Base-by-base conservation (phyloP, 768 basidiomycete genomes). In the Lactarius hengduanensis region DNA sequence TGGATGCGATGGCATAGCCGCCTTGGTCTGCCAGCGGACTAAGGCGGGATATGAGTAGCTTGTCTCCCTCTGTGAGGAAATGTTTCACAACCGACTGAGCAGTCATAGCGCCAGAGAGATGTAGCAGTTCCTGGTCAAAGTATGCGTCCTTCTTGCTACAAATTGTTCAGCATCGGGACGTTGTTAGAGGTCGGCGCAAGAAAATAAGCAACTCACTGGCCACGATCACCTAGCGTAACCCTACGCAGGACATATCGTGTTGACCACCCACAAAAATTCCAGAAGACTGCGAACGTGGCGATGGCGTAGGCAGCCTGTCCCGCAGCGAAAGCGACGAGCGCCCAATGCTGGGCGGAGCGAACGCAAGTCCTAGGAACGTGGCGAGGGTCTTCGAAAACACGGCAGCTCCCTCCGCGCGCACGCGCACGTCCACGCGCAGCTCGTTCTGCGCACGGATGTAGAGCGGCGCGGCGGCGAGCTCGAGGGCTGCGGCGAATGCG, bases 11-110 rank as follows among this genome's bases (percentile, higher is more conserved):
- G 0, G 96, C 96, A 75, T 97, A 98, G 2, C 94, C 95, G 5
- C 94, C 96, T 76, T 98, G 95, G 74, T 96, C 90, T 56, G 86
- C 80, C 58, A 96, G 78, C 36, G 90, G 87, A 66, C 94, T 94
- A 72, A 93, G 86, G 74, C 84, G 86, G 0, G 92, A 92, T 20
- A 99, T 81, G 11, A 96, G 83, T 53, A 98, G 79, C 72, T 97
- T 94, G 76, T 99, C 97, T 4, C 93, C 94, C 73, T 98, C 97
- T 0, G 96, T 98, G 34, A 99, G 79, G 69, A 98, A 84, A 75
- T 98, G 96, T 75, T 99, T 99, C 69, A 98, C 81, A 3, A 97
- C 69, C 0, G 91, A 94, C 74, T 98, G 96, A 1, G 81, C 81
- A 22, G 94, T 94, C 86, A 98, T 91, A 0, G 89, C 92, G 59